These are phyloP conservation scores for Zygosaccharomyces bisporus DNA, from an alignment of 805 yeast species.

Conservation along the genomic window DNA sequence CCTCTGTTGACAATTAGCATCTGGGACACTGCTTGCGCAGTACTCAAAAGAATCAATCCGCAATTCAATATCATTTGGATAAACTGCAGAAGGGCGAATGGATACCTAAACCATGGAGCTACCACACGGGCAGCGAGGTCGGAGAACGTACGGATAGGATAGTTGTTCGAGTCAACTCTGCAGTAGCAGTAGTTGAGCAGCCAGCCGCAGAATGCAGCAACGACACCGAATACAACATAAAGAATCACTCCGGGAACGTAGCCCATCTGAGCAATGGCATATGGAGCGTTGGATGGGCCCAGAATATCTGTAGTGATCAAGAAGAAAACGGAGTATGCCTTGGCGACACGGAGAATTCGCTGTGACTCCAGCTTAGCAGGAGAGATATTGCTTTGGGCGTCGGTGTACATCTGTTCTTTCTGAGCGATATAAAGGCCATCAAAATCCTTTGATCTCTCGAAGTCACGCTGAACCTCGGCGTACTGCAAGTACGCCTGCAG, in stretches of 20 bases:
- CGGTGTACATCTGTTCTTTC: slow-evolving; percentile 15
- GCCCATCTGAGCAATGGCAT: slow-evolving; percentile 43
- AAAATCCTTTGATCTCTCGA: slow-evolving; percentile 10
- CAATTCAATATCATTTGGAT: slow-evolving; percentile 44
- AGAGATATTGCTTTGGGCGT: slow-evolving; percentile 14
- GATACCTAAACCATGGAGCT: slow-evolving; percentile 26
- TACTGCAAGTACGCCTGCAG: slow-evolving; percentile 15
- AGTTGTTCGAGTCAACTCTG: slow-evolving; percentile 41
- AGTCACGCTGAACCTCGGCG: slow-evolving; percentile 16
- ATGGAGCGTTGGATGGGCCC: slow-evolving; percentile 47
- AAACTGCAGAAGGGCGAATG: slow-evolving; percentile 34
- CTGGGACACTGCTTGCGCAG: slow-evolving; percentile 44
- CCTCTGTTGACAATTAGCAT: slow-evolving; percentile 25
- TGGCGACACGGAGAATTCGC: slow-evolving; percentile 16
- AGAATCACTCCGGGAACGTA: slow-evolving; percentile 45
- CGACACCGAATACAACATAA: slow-evolving; percentile 40
- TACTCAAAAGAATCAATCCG: slow-evolving; percentile 40
- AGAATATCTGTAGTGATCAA: slow-evolving; percentile 47
- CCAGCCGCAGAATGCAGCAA: slow-evolving; percentile 43
- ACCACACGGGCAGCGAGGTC: slow-evolving; percentile 40
- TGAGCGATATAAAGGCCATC: slow-evolving; percentile 17
- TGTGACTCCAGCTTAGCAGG: slow-evolving; percentile 14
- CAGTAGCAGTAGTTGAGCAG: slow-evolving; percentile 38
- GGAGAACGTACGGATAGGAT: slow-evolving; percentile 43
- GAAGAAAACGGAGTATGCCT: slow-evolving; percentile 39